Evolutionary conservation across 192 early-diverging fungal species (phyloP), one percentile per base, ranked within the genome.

Genomic region (Coemansia sp.): DNA sequence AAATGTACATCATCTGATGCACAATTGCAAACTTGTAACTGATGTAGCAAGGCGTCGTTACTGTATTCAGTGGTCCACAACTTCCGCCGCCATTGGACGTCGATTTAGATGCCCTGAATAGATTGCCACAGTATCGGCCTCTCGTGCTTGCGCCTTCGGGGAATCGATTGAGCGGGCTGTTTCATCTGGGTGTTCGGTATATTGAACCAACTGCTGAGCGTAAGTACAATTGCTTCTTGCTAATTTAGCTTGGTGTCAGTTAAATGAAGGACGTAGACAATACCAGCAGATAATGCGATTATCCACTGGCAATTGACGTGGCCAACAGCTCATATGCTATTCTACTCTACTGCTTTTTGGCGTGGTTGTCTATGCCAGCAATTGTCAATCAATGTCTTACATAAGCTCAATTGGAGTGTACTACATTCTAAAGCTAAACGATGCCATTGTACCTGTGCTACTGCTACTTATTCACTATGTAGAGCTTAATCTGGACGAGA

Each of bases 171-270:
- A 56, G 72, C 21, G 78, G 78, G 25, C 68, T 81, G 2, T 81
- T 81, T 26, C 72, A 81, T 18, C 48, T 62, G 14, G 78, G 73
- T 3, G 53, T 62, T 10, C 78, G 78, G 5, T 81, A 81, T 58
- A 70, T 81, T n/a, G 78, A 81, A 69, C 78, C 78, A 28, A 74
- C 78, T 7, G 78, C 78, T 41, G 78, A 81, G 60, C 78, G 74
- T 76, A 76, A 76, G 74, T 71, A 52, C 22, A 48, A 58, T 56
- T 56, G 21, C 54, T 30, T 56, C 18, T 4, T 56, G 5, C 10
- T 8, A 23, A 14, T 21, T 32, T 27, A 21, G 54, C 26, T 28
- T 56, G 26, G 26, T 3, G 38, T 14, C 38, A 44, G 38, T 44
- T 44, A 44, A 44, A 44, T 44, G 38, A 16, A 44, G 38, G 38